phyloP scores from a whole-genome alignment of 1,284 basidiomycete species.

The Hypsizygus ulmarius region DNA sequence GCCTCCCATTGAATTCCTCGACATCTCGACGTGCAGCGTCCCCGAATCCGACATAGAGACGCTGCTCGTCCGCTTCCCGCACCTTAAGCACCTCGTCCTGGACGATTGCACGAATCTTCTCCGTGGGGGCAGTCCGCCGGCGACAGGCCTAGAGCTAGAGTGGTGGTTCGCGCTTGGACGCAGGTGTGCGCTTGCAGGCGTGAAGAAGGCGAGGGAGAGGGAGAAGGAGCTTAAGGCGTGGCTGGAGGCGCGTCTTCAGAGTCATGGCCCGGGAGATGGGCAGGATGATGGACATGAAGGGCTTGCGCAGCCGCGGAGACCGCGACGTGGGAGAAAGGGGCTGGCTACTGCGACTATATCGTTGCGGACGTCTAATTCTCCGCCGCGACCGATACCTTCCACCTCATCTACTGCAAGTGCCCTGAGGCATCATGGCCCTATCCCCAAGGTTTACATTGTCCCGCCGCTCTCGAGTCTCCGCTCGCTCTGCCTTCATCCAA shows the following conservation, averaged over 20 bases:
- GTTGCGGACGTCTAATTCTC: conserved; percentile 35
- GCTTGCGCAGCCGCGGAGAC: conserved; percentile 5
- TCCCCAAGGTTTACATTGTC: conserved; percentile 30
- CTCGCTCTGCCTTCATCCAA: conserved; percentile 21
- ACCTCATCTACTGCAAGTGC: not conserved
- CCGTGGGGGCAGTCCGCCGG: conserved; percentile 27
- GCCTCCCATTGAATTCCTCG: conserved; percentile 44
- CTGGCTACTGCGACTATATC: conserved; percentile 57
- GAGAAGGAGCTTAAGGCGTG: conserved; percentile 57
- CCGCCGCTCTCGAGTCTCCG: conserved; percentile 29
- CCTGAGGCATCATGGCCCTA: not conserved
- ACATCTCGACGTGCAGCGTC: conserved; percentile 58
- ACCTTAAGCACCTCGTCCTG: conserved; percentile 49
- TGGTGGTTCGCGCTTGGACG: conserved; percentile 56
- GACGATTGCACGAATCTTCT: conserved; percentile 49
- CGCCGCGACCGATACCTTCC: conserved; percentile 10
- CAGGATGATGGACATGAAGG: not conserved
- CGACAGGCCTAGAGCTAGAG: conserved; percentile 33
- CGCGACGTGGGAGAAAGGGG: conserved; percentile 46
- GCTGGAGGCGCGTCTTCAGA: conserved; percentile 33
- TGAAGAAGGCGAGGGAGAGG: conserved; percentile 49
- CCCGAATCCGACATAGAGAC: conserved; percentile 46
- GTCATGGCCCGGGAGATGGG: not conserved
- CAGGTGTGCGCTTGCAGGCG: conserved; percentile 51
- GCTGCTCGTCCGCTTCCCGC: conserved; percentile 43